These are phyloP conservation scores for Teratosphaeria zuluensis DNA, from an alignment of 2,329 filamentous ascomycete species.

Conservation along the genomic window DNA sequence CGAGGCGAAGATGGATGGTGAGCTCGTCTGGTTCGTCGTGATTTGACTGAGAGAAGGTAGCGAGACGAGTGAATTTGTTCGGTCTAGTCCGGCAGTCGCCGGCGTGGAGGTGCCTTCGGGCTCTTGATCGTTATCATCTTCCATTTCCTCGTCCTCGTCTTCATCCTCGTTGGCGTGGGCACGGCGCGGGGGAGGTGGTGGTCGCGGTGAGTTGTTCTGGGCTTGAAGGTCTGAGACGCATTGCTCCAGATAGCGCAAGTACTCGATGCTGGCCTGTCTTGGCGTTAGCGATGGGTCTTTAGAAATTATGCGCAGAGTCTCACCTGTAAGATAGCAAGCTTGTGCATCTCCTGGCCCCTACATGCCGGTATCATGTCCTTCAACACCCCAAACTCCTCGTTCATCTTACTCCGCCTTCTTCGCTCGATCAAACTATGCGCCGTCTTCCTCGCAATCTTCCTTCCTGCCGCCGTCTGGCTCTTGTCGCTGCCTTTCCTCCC, in stretches of 20 bases:
- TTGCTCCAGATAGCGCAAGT: slow-evolving; percentile 85
- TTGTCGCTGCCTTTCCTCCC: slow-evolving; percentile 66
- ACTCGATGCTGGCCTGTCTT: slow-evolving; percentile 81
- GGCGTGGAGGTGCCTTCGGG: slow-evolving; percentile 24
- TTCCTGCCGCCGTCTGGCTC: slow-evolving; percentile 66
- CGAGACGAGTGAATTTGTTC: slow-evolving; percentile 22
- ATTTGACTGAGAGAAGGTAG: slow-evolving; percentile 28
- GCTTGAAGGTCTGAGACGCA: slow-evolving; percentile 74
- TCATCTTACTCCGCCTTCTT: slow-evolving; percentile 89
- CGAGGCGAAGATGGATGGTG: slow-evolving; percentile 17
- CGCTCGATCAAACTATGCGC: slow-evolving; percentile 93
- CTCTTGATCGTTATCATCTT: slow-evolving; percentile 52
- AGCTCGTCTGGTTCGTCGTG: slow-evolving; percentile 29
- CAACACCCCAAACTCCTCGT: slow-evolving; percentile 88
- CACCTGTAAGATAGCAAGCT: slow-evolving; percentile 88
- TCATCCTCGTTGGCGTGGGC: slow-evolving; percentile 32
- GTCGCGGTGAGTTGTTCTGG: slow-evolving; percentile 26
- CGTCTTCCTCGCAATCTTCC: slow-evolving; percentile 91
- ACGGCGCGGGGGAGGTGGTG: slow-evolving; percentile 8
- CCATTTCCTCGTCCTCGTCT: slow-evolving; percentile 34
- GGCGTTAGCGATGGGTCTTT: slow-evolving; percentile 1
- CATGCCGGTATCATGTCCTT: slow-evolving; percentile 96
- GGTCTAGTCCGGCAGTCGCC: slow-evolving; percentile 11
- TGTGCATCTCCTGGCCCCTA: slow-evolving; percentile 92
- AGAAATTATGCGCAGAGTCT: too few species aligned